Conservation (phyloP, 225 moss, liverwort and hornwort genomes). For the Lunularia cruciata region DNA sequence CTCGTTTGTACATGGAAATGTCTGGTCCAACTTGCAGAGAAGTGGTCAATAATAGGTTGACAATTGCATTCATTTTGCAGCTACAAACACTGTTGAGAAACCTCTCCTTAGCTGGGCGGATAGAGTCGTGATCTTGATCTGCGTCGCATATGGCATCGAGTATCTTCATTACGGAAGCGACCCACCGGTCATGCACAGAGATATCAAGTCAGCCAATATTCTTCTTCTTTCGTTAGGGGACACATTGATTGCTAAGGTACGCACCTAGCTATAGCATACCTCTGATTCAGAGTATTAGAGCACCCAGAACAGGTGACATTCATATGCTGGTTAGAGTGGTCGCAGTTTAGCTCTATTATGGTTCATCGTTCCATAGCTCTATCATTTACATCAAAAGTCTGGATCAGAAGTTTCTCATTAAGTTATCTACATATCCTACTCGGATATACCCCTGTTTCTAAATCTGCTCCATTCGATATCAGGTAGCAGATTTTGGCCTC, state of each 20-base stretch:
- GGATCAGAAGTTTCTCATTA: not conserved
- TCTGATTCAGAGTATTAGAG: not conserved
- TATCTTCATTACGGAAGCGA: conserved; percentile 42
- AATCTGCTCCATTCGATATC: not conserved
- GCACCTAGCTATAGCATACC: not conserved
- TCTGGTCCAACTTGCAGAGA: too few relatives aligned
- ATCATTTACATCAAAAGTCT: too few relatives aligned
- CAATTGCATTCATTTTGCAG: not conserved
- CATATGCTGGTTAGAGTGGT: too few relatives aligned
- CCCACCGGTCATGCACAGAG: conserved; percentile 44
- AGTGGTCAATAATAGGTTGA: not conserved
- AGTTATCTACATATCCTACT: too few relatives aligned
- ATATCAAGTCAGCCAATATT: conserved; percentile 47
- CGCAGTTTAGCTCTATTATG: too few relatives aligned
- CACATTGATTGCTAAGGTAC: conserved; percentile 36
- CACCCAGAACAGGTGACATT: too few relatives aligned
- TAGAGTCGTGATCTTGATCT: conserved; percentile 28
- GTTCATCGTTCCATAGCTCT: too few relatives aligned
- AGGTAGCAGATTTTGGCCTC: conserved; percentile 44
- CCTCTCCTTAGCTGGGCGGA: conserved; percentile 36
- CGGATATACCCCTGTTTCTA: too few relatives aligned
- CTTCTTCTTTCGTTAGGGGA: conserved; percentile 30
- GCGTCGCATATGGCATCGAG: conserved; percentile 38
- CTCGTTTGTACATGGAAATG: too few relatives aligned
- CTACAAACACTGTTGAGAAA: not conserved